Evolutionary conservation across 2,329 filamentous ascomycete genomes (phyloP).

Genomic region (Neocucurbitaria cava): DNA sequence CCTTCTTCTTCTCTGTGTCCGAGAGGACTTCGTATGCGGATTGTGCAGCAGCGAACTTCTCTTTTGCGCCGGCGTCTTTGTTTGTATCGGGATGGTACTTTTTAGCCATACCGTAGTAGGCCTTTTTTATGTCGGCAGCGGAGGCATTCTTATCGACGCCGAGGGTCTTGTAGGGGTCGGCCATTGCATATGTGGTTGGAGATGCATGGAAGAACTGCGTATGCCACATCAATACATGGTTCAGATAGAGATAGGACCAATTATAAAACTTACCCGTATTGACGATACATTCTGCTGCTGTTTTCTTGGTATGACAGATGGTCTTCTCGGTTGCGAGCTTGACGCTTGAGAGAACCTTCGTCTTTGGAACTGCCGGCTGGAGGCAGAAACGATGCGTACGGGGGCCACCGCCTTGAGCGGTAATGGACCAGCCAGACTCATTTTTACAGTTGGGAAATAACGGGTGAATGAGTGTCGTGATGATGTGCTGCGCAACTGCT

Average conservation of each 20-base stretch:
- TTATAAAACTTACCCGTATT: conserved; percentile 36
- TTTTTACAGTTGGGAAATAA: conserved; percentile 18
- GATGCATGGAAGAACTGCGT: conserved; percentile 47
- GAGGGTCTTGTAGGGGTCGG: conserved; percentile 87
- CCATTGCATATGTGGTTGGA: conserved; percentile 66
- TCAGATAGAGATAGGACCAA: neutral
- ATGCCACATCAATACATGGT: conserved; percentile 19
- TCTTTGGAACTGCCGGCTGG: conserved; percentile 38
- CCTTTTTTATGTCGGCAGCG: conserved; percentile 91
- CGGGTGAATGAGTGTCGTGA: conserved; percentile 22
- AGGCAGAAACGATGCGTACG: conserved; percentile 38
- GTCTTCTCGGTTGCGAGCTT: conserved; percentile 33
- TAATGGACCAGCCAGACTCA: conserved; percentile 46
- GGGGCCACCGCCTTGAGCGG: conserved; percentile 43
- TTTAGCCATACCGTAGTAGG: conserved; percentile 96
- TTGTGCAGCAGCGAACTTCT: conserved; percentile 92
- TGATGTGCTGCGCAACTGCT: conserved; percentile 2
- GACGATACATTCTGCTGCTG: conserved; percentile 31
- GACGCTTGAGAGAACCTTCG: conserved; percentile 38
- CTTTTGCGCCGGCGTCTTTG: conserved; percentile 91
- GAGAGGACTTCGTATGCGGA: conserved; percentile 92
- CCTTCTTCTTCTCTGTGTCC: conserved; percentile 90
- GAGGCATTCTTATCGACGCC: conserved; percentile 85
- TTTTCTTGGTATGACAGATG: conserved; percentile 26
- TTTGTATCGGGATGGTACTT: conserved; percentile 99